These are phyloP conservation scores for Nigrospora osmanthi DNA, from an alignment of 2,329 filamentous ascomycete species.

Conservation along the genomic window DNA sequence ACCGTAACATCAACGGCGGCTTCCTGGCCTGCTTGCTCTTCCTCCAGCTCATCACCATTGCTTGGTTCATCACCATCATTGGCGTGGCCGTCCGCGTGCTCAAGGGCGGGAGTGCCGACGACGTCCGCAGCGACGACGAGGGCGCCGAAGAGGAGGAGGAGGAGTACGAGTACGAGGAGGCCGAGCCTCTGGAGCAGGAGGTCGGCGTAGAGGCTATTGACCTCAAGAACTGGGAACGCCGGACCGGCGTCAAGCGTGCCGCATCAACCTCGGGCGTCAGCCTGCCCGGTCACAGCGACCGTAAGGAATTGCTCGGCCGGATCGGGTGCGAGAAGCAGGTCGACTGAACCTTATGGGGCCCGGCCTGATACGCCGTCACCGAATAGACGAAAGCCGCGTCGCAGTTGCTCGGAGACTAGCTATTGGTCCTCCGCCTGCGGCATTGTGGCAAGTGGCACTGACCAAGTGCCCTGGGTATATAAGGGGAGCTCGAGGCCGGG, in stretches of 20 bases:
- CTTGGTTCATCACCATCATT: conserved; percentile 88
- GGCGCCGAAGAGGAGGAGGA: conserved; percentile 54
- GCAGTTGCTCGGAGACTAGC: background rate
- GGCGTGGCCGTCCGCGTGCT: conserved; percentile 76
- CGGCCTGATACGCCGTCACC: background rate
- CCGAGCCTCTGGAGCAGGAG: conserved; percentile 60
- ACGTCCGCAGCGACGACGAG: conserved; percentile 82
- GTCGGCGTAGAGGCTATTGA: conserved; percentile 67
- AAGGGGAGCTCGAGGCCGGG: background rate
- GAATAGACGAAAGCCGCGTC: background rate
- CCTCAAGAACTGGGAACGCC: conserved; percentile 55
- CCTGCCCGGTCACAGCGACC: conserved; percentile 63
- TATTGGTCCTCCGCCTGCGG: background rate
- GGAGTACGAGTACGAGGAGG: conserved; percentile 46
- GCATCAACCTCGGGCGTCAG: conserved; percentile 52
- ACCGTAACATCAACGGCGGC: conserved; percentile 61
- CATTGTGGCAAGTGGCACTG: background rate
- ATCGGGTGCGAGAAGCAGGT: conserved; percentile 78
- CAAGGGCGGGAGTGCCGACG: conserved; percentile 69
- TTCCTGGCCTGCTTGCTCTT: conserved; percentile 73
- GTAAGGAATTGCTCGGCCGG: conserved; percentile 72
- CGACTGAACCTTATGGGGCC: conserved; percentile 25
- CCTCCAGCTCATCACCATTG: conserved; percentile 71
- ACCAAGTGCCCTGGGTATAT: background rate
- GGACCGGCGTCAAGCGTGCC: conserved; percentile 45